A percentile compares a stretch with the other conserved stretches of the same genome.
Evolutionary conservation across 2,329 filamentous ascomycete genomes (phyloP).

Genomic region (Fusarium cicatricum): DNA sequence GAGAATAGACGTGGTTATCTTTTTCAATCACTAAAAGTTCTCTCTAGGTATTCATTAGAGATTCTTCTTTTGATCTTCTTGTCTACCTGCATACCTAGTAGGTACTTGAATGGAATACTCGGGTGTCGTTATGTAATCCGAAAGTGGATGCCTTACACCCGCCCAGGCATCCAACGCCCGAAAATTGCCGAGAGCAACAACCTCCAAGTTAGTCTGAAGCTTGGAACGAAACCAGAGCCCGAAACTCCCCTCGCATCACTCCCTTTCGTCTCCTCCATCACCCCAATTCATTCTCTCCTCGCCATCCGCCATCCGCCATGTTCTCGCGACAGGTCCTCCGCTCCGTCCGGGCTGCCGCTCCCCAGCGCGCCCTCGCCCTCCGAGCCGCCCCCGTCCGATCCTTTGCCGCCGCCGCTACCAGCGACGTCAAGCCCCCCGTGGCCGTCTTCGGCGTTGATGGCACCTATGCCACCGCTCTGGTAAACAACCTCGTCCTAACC

Average conservation of each 20-base stretch:
- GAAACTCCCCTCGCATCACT: constrained; percentile 30
- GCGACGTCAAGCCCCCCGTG: constrained; percentile 83
- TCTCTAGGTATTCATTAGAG: too few relatives aligned
- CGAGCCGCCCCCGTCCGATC: constrained; percentile 69
- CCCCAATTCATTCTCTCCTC: constrained; percentile 25
- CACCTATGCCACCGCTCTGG: constrained; percentile 98
- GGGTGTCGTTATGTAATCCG: constrained; percentile 45
- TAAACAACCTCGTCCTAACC: constrained; percentile 60
- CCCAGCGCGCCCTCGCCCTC: constrained; percentile 61
- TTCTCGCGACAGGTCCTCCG: constrained; percentile 68
- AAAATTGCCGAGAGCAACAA: constrained; percentile 54
- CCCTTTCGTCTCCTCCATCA: constrained; percentile 15
- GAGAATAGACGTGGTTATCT: too few relatives aligned
- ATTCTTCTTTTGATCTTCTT: too few relatives aligned
- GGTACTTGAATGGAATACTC: too few relatives aligned
- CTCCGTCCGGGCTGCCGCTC: constrained; percentile 64
- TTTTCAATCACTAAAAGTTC: too few relatives aligned
- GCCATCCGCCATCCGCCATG: constrained; percentile 57
- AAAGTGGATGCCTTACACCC: constrained; percentile 52
- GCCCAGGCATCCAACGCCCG: constrained; percentile 51
- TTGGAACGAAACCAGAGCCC: constrained; percentile 37
- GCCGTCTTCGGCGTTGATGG: constrained; percentile 95
- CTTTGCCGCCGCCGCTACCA: constrained; percentile 77
- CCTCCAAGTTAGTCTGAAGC: constrained; percentile 45
- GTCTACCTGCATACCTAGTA: too few relatives aligned